These are phyloP conservation scores for Raphanus sativus DNA, from an alignment of 345 rosid genomes.

Conservation along the genomic window DNA sequence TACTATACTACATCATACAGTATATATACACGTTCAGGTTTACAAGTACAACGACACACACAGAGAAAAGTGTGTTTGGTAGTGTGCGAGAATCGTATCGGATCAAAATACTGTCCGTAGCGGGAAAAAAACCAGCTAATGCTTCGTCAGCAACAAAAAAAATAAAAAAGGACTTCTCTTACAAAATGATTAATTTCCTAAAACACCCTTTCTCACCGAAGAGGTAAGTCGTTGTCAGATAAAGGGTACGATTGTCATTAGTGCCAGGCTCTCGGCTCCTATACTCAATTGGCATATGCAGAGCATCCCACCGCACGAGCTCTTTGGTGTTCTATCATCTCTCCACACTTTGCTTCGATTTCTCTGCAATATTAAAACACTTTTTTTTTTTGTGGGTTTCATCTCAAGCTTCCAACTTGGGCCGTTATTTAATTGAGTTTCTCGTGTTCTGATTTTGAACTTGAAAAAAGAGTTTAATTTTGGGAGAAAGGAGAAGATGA, in stretches of 20 bases:
- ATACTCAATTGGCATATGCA: background rate
- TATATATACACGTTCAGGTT: background rate
- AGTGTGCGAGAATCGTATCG: slow-evolving; percentile 18
- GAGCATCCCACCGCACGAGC: slow-evolving; percentile 38
- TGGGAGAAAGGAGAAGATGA: background rate
- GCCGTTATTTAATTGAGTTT: background rate
- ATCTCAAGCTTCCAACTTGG: background rate
- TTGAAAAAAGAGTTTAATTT: too few species aligned
- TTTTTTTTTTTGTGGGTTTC: background rate
- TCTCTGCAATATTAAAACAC: slow-evolving; percentile 3
- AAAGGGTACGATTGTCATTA: slow-evolving; percentile 15
- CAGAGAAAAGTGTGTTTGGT: background rate
- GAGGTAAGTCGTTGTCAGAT: background rate
- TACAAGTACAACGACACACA: background rate
- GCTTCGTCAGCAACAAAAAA: background rate
- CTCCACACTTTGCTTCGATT: slow-evolving; percentile 13
- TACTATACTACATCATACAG: background rate
- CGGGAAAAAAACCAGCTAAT: slow-evolving; percentile 22
- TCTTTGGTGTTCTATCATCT: slow-evolving; percentile 8
- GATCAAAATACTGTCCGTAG: slow-evolving; percentile 16
- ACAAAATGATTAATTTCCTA: background rate
- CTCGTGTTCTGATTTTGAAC: background rate
- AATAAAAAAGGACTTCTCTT: background rate
- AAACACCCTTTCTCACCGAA: background rate
- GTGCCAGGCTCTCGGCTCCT: background rate